phyloP scores from a whole-genome alignment of 1,284 basidiomycete genomes.

The Apiotrichum sp. region DNA sequence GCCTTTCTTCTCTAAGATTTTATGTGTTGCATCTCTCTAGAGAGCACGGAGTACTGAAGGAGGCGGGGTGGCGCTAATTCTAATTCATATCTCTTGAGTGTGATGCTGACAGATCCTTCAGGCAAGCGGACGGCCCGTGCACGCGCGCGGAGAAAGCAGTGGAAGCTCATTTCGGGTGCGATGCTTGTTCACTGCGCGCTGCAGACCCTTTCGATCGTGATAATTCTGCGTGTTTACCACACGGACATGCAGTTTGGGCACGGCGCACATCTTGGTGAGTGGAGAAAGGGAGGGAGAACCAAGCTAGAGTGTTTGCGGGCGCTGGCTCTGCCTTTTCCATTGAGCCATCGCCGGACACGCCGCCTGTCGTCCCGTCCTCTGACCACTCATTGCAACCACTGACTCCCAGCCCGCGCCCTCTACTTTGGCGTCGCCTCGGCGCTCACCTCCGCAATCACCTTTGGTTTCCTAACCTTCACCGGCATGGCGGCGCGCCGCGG shows the following conservation, averaged over 20 bases:
- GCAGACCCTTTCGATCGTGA: conserved; percentile 35
- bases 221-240: conserved; percentile 42
- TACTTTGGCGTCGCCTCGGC: conserved; percentile 41
- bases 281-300: too few species aligned
- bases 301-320: too few species aligned
- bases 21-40: too few species aligned
- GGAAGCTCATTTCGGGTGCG: conserved; percentile 46
- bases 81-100: too few species aligned
- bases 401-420: conserved; percentile 34
- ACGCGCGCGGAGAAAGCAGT: conserved; percentile 41
- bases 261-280: conserved; percentile 37
- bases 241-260: conserved; percentile 42
- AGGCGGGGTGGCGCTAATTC: too few species aligned
- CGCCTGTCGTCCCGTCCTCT: too few species aligned
- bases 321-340: too few species aligned
- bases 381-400: not conserved
- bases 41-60: too few species aligned
- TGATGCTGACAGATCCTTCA: conserved; percentile 2
- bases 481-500: conserved; percentile 45
- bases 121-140: conserved; percentile 41
- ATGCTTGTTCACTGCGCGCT: conserved; percentile 43
- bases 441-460: conserved; percentile 31
- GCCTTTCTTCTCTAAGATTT: too few species aligned
- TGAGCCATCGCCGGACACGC: too few species aligned
- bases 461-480: conserved; percentile 40